phyloP scores from a whole-genome alignment of 371 early-diverging fungal genomes.

The Mortierella sp. region DNA sequence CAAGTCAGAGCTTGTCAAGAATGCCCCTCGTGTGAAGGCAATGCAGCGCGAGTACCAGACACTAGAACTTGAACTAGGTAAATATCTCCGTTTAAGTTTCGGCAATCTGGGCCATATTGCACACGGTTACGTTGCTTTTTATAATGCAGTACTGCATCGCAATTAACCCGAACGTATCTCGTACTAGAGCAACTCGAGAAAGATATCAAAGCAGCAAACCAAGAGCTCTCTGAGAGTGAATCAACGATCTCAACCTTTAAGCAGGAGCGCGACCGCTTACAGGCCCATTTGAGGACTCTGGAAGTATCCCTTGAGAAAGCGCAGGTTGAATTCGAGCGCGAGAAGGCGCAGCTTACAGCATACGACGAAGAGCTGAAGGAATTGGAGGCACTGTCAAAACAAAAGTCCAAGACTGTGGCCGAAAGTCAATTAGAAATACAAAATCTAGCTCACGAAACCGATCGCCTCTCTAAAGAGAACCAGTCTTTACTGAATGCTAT shows the following conservation, averaged over 20 bases:
- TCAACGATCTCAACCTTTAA: conserved; percentile 64
- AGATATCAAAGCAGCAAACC: conserved; percentile 69
- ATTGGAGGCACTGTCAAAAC: conserved; percentile 73
- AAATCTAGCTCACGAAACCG: conserved; percentile 79
- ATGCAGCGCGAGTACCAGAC: conserved; percentile 82
- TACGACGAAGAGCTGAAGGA: conserved; percentile 73
- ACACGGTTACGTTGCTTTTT: neutral
- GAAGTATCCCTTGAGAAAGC: conserved; percentile 53
- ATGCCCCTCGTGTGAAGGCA: conserved; percentile 67
- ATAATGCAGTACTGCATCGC: neutral
- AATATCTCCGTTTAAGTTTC: neutral
- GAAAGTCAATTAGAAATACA: conserved; percentile 78
- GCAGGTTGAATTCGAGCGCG: conserved; percentile 59
- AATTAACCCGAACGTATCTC: neutral
- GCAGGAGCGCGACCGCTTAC: conserved; percentile 63
- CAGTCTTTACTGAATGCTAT: conserved; percentile 66
- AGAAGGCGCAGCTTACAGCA: conserved; percentile 55
- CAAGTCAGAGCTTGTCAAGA: conserved; percentile 68
- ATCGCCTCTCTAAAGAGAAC: conserved; percentile 75
- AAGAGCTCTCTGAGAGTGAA: conserved; percentile 63
- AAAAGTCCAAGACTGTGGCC: conserved; percentile 69
- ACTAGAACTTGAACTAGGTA: conserved; percentile 77
- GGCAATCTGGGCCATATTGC: neutral
- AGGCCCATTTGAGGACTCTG: conserved; percentile 35
- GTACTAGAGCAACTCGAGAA: conserved; percentile 73